Base-by-base conservation (phyloP, 495 filamentous ascomycete species). In the Trichocladium antarcticum region DNA sequence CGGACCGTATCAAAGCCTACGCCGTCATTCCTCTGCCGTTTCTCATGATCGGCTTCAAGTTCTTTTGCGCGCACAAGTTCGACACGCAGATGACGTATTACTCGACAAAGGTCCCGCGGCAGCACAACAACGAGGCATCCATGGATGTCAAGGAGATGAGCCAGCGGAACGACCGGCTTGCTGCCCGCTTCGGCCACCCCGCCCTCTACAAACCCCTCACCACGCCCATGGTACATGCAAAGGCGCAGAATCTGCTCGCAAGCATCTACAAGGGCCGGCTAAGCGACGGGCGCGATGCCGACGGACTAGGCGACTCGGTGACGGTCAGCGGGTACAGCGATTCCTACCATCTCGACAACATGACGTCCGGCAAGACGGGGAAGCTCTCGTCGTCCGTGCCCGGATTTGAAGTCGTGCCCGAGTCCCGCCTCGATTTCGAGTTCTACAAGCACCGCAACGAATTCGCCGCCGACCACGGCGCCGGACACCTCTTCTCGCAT, bases 191-290 rank as follows among this genome's bases (percentile, higher is more conserved):
- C 64, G 89, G 89, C 5, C 86, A 97, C 61, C 92, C 92, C 14
- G 89, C 84, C 11, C 78, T 98, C 16, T 94, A 86, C 68, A 84
- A 83, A 56, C 82, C 83, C 7, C 76, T 98, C 41, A 85, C 90
- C 55, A 93, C 87, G 0, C 92, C 92, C 0, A 98, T 98, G 92
- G 90, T 98, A 10, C 84, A 92, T 53, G 86, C 85, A 35, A 90
- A 83, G 62, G 87, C 88, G 15, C 82, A 88, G 50, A 85, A 88
- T 42, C 74, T 87, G 31, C 75, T 98, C 29, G 81, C 80, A 31
- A 75, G 82, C 37, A 73, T 97, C 53, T 95, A 95, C 56, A 77
- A 78, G 11, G 92, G 89, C 12, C 80, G 88, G 7, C 70, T 93
- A n/a, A 68, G 72, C 39, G 73, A 77, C 45, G 71, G 73, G 1